These are phyloP conservation scores for Aspergillus bertholletiae DNA, from an alignment of 495 filamentous ascomycete species.

Conservation along the genomic window DNA sequence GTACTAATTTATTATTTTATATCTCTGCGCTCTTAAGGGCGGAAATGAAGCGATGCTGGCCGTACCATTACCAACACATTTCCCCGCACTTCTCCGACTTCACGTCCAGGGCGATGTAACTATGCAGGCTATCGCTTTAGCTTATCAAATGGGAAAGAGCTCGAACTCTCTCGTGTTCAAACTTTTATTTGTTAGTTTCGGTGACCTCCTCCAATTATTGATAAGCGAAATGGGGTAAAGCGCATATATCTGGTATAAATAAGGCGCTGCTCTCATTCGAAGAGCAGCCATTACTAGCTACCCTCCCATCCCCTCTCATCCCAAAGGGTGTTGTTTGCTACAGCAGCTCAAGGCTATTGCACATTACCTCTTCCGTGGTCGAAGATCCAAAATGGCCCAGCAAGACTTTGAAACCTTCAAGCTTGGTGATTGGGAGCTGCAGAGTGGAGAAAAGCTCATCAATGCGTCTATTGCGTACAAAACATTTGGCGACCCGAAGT, in stretches of 20 bases:
- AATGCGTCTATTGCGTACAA: constrained; percentile 66
- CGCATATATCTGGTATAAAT: no score
- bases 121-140: neutral
- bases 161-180: neutral
- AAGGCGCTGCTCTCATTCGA: no score
- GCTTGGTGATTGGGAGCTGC: constrained; percentile 61
- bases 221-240: neutral
- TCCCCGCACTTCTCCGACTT: no score
- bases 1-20: no score
- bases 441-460: constrained; percentile 52
- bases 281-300: no score
- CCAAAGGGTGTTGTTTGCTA: neutral
- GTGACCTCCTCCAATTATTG: neutral
- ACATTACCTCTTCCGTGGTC: neutral
- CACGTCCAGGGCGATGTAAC: no score
- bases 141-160: neutral
- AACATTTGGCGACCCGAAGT: constrained; percentile 59
- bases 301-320: no score
- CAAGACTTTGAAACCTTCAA: constrained; percentile 48
- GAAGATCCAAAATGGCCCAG: constrained; percentile 22
- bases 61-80: no score
- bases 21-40: no score
- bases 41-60: no score
- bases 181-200: neutral
- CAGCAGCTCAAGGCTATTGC: neutral